phyloP scores from a whole-genome alignment of 2,329 filamentous ascomycete species.

The Zasmidium cellare region DNA sequence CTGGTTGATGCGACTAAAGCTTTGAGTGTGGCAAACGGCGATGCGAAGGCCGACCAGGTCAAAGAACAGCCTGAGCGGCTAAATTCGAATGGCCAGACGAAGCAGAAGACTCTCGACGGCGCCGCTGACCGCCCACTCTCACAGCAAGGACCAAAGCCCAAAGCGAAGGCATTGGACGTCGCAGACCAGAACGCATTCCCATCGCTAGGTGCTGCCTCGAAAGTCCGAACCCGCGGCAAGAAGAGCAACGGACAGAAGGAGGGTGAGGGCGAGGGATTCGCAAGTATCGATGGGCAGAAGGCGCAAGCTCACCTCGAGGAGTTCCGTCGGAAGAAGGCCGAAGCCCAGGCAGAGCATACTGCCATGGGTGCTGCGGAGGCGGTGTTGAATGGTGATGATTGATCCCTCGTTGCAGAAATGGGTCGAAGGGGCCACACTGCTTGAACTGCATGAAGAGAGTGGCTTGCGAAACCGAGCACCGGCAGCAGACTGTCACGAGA shows the following conservation, averaged over 20 bases:
- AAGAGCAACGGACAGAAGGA: conserved; percentile 15
- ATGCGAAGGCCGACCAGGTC: not conserved
- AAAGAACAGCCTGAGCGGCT: not conserved
- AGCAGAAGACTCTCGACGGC: not conserved
- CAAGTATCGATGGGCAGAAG: conserved; percentile 28
- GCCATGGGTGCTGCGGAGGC: conserved; percentile 28
- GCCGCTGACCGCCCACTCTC: not conserved
- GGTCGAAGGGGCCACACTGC: not conserved
- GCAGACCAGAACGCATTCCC: conserved; percentile 30
- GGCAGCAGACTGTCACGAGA: no score
- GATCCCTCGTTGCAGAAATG: no score
- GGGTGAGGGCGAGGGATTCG: conserved; percentile 11
- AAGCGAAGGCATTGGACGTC: conserved; percentile 16
- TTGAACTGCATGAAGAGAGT: not conserved
- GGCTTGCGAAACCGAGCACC: no score
- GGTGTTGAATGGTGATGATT: conserved; percentile 27
- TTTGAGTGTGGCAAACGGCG: not conserved
- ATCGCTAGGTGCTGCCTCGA: conserved; percentile 22
- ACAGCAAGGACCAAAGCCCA: conserved; percentile 5
- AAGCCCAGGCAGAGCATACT: conserved; percentile 27
- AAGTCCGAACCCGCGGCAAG: conserved; percentile 15
- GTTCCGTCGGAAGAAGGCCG: conserved; percentile 28
- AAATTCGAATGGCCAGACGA: not conserved
- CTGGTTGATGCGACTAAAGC: conserved; percentile 4
- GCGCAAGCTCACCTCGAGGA: conserved; percentile 28